Percentiles rank a stretch among this genome's conserved stretches.
Evolutionary conservation across 768 basidiomycete species (phyloP).

Genomic region (Xerocomus spinulosus): DNA sequence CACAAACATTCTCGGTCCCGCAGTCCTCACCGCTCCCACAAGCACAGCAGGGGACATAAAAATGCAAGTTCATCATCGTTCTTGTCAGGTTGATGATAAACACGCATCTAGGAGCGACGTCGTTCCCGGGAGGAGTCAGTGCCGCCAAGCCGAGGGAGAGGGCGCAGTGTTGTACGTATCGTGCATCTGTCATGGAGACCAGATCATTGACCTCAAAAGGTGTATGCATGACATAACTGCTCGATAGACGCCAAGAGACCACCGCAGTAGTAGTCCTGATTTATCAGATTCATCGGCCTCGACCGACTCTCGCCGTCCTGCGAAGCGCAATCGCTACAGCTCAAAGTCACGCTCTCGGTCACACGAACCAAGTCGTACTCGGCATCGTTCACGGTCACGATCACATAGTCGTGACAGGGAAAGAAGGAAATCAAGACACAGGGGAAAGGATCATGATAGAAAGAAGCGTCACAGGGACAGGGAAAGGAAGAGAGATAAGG

Average conservation of each 20-base stretch:
- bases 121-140: slow-evolving; percentile 2
- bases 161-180: slow-evolving; percentile 30
- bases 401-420: slow-evolving; percentile 28
- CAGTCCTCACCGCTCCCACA: slow-evolving; percentile 13
- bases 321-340: slow-evolving; percentile 14
- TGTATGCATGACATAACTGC: slow-evolving; percentile 11
- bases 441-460: slow-evolving; percentile 30
- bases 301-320: slow-evolving; percentile 7
- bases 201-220: slow-evolving; percentile 26
- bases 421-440: slow-evolving; percentile 22
- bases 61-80: not conserved
- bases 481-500: slow-evolving; percentile 35
- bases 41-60: not conserved
- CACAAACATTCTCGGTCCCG: slow-evolving; percentile 23
- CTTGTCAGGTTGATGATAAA: not conserved
- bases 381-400: slow-evolving; percentile 21
- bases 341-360: slow-evolving; percentile 24
- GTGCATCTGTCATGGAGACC: not conserved
- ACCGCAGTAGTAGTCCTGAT: slow-evolving; percentile 15
- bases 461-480: slow-evolving; percentile 37
- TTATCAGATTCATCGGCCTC: slow-evolving; percentile 18
- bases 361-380: slow-evolving; percentile 10
- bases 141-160: slow-evolving; percentile 9
- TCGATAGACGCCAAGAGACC: slow-evolving; percentile 20
- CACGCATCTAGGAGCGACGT: slow-evolving; percentile 5